These are phyloP conservation scores for Wickerhamiella sorbophila DNA, from an alignment of 805 yeast species.

Conservation along the genomic window DNA sequence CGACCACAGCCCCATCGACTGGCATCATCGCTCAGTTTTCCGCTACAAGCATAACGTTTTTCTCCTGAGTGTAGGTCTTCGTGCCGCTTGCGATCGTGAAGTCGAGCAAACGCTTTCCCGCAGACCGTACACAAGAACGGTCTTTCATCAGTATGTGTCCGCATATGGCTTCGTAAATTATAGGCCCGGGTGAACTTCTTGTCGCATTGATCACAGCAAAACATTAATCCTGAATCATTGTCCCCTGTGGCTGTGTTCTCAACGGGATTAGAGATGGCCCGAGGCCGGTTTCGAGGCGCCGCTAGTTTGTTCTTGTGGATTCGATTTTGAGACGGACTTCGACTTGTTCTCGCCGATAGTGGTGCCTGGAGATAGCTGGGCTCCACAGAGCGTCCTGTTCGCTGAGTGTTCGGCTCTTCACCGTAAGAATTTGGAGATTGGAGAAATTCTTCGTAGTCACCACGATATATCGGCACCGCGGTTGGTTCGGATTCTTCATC, in stretches of 20 bases:
- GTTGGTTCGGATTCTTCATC: too few species aligned
- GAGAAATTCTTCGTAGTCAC: too few species aligned
- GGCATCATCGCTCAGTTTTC: slow-evolving; percentile 39
- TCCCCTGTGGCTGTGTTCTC: neutral
- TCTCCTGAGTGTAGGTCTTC: slow-evolving; percentile 62
- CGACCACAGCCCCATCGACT: slow-evolving; percentile 67
- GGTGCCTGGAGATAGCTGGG: too few species aligned
- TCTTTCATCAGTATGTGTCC: slow-evolving; percentile 70
- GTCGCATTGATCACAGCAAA: slow-evolving; percentile 68
- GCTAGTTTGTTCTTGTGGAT: neutral
- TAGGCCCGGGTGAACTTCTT: slow-evolving; percentile 86
- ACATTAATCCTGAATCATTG: slow-evolving; percentile 21
- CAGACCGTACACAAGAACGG: slow-evolving; percentile 57
- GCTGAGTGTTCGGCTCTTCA: too few species aligned
- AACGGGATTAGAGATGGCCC: neutral
- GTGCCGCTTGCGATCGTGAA: slow-evolving; percentile 65
- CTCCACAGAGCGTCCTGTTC: too few species aligned
- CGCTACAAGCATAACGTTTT: slow-evolving; percentile 55
- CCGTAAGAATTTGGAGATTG: too few species aligned
- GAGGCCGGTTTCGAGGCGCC: neutral
- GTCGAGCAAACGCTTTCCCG: slow-evolving; percentile 55
- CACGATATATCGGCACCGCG: too few species aligned
- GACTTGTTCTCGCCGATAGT: neutral
- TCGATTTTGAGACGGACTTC: neutral
- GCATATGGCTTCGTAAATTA: slow-evolving; percentile 75